Evolutionary conservation across 2,329 filamentous ascomycete species (phyloP).

Genomic region (Aspergillus sp.): DNA sequence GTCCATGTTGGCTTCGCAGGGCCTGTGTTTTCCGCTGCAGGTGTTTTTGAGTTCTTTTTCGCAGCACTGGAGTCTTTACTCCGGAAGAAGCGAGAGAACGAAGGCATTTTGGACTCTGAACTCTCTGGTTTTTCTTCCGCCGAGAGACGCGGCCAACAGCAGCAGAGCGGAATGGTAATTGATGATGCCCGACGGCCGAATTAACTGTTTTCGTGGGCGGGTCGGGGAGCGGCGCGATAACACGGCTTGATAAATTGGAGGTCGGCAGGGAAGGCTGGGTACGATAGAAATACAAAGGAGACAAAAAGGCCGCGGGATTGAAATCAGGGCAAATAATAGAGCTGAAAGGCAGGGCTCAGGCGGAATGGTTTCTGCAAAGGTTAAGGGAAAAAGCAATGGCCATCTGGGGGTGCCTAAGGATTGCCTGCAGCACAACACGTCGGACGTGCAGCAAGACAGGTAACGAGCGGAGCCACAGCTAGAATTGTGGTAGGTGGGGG

Average conservation of each 20-base stretch:
- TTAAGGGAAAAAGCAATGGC: slow-evolving; percentile 10
- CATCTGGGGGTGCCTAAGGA: slow-evolving; percentile 20
- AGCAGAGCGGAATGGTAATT: slow-evolving; percentile 8
- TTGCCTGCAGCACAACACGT: slow-evolving; percentile 24
- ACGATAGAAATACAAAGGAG: background rate
- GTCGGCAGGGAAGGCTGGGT: background rate
- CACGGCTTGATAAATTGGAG: background rate
- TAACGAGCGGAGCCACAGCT: slow-evolving; percentile 9
- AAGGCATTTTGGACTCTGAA: slow-evolving; percentile 47
- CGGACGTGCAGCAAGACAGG: slow-evolving; percentile 22
- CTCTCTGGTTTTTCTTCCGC: slow-evolving; percentile 13
- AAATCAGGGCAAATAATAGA: slow-evolving; percentile 5
- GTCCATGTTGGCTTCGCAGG: slow-evolving; percentile 77
- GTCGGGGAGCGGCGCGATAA: background rate
- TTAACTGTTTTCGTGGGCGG: slow-evolving; percentile 1
- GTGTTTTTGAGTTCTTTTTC: slow-evolving; percentile 59
- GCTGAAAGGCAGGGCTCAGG: slow-evolving; percentile 7
- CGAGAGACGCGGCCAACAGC: slow-evolving; percentile 19
- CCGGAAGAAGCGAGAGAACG: slow-evolving; percentile 67
- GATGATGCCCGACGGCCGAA: slow-evolving; percentile 14
- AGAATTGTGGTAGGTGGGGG: slow-evolving; percentile 6
- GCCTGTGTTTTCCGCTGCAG: slow-evolving; percentile 51
- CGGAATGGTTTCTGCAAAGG: slow-evolving; percentile 4
- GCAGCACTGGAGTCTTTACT: slow-evolving; percentile 67
- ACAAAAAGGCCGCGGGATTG: background rate